Evolutionary conservation across 371 early-diverging fungal genomes (phyloP), one percentile per base, ranked within the genome.

Genomic region (Actinomortierella ambigua): DNA sequence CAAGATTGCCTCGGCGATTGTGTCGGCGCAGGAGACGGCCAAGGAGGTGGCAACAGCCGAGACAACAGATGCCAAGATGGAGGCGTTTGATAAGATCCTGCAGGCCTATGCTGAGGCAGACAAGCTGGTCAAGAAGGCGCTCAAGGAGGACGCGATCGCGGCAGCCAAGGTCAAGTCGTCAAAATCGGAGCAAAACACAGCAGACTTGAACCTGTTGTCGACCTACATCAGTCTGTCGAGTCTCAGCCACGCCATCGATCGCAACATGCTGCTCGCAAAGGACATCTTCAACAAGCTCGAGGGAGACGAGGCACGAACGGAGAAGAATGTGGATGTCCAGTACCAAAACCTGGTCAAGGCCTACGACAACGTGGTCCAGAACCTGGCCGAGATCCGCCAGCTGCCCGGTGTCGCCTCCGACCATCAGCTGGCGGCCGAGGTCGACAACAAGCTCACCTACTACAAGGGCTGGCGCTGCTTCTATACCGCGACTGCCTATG

Each of bases 111-210:
- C 83, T 39, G 86, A 87, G 28, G 87, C 89, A 0, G 85, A 88
- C 51, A 85, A 84, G 53, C 47, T 83, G 20, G 84, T 83, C 39
- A 85, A 85, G 58, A 79, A 77, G 49, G 85, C 85, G 23, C 50
- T 91, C 18, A 85, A 85, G 61, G 89, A 90, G 44, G 85, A 90
- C 50, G 81, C 81, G 84, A 79, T 80, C 44, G 88, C 90, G 0
- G 80, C 83, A 1, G 85, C 88, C 22, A 89, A 90, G 65, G 85
- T 90, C 29, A 82, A 83, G 26, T 91, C 92, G 0, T 89, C 90
- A 8, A 88, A 88, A 73, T 87, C 88, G 6, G 87, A 83, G 29
- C 80, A 85, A 56, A 80, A 80, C 20, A 87, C 89, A 0, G 79
- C 82, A 22, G 83, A 86, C 15, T 68, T 91, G 63, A 76, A 84